A percentile compares a stretch with the other conserved stretches of the same genome.
Conservation (phyloP, 2,329 filamentous ascomycete genomes). For the Hirsutella minnesotensis region DNA sequence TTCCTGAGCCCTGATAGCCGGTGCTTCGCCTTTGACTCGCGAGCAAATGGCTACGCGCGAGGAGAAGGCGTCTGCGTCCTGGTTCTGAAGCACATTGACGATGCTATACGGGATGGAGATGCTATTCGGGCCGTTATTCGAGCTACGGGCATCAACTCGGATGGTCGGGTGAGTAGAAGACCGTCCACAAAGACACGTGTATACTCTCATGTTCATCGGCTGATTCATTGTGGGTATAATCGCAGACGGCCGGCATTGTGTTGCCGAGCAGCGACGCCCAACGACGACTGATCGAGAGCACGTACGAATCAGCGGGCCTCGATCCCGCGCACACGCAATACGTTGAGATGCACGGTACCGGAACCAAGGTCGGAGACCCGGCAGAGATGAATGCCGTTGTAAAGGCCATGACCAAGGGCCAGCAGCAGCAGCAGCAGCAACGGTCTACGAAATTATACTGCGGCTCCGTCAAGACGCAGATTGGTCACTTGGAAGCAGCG, state of each 20-base stretch:
- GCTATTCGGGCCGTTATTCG: neutral
- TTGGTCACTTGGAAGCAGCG: conserved; percentile 8
- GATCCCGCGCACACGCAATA: neutral
- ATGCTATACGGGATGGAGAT: neutral
- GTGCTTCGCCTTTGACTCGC: conserved; percentile 1
- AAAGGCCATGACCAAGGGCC: neutral
- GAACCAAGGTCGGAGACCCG: neutral
- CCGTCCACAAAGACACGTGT: neutral
- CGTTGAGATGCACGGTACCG: neutral
- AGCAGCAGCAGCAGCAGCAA: neutral
- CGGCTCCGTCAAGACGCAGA: conserved; percentile 9
- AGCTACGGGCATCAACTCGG: neutral
- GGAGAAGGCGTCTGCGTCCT: neutral
- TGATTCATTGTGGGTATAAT: neutral
- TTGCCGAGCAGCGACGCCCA: neutral
- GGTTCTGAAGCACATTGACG: neutral
- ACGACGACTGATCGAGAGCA: neutral
- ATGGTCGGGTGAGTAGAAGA: neutral
- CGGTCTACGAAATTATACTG: neutral
- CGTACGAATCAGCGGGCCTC: neutral
- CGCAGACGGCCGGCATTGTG: neutral
- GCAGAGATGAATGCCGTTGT: neutral
- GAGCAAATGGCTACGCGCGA: conserved; percentile 1
- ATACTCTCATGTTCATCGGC: neutral
- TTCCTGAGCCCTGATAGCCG: neutral